Evolutionary conservation across 2,329 filamentous ascomycete genomes (phyloP).

Genomic region (Pseudonectria foliicola): DNA sequence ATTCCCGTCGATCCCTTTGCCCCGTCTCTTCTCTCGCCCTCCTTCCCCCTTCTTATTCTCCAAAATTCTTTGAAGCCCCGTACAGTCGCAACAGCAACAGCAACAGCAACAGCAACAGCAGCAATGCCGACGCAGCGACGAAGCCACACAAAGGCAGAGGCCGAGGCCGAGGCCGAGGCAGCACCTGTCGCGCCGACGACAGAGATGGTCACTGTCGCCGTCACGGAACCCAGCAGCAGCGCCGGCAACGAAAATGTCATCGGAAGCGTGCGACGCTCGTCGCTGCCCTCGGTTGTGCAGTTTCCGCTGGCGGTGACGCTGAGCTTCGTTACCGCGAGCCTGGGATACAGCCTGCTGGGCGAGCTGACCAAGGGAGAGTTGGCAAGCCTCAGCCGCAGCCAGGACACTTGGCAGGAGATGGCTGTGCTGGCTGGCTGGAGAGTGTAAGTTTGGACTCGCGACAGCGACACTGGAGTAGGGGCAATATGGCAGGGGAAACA

Average conservation of each 20-base stretch:
- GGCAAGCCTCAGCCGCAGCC: constrained; percentile 55
- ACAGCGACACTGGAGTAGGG: no score
- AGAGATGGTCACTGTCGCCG: constrained; percentile 3
- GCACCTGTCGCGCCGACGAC: constrained; percentile 9
- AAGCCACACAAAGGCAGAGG: constrained; percentile 9
- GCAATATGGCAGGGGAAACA: neutral
- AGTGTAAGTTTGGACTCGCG: constrained; percentile 49
- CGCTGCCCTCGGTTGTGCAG: constrained; percentile 37
- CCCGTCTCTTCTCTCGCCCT: no score
- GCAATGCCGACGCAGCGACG: constrained; percentile 19
- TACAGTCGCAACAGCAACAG: no score
- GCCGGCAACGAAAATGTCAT: neutral
- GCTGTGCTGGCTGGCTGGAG: constrained; percentile 46
- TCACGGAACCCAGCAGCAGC: constrained; percentile 3
- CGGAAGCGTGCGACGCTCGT: constrained; percentile 12
- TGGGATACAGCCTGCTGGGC: constrained; percentile 56
- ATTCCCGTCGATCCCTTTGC: no score
- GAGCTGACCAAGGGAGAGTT: constrained; percentile 59
- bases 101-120: no score
- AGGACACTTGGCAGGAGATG: constrained; percentile 57
- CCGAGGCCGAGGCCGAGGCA: constrained; percentile 11
- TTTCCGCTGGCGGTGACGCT: constrained; percentile 47
- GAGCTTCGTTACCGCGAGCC: constrained; percentile 55
- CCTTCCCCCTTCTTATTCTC: neutral
- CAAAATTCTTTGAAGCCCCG: neutral